Percentiles rank a stretch among this genome's conserved stretches.
These are phyloP conservation scores for Somion occarium DNA, from an alignment of 1,284 basidiomycete species.

Conservation along the genomic window DNA sequence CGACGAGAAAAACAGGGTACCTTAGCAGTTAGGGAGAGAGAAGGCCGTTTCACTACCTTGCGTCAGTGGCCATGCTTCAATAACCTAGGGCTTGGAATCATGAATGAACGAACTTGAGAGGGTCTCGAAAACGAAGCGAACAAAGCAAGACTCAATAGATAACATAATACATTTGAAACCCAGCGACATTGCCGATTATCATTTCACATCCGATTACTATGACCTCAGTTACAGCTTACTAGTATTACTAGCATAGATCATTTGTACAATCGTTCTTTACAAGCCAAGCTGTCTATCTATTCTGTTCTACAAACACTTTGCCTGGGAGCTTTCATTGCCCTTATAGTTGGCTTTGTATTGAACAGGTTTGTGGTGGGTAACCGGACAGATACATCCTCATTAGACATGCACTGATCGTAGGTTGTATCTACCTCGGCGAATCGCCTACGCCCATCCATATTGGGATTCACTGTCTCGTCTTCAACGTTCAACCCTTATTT, in stretches of 20 bases:
- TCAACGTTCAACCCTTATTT: neutral
- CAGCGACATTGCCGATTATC: neutral
- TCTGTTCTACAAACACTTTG: neutral
- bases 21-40: too few species aligned
- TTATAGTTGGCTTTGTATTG: neutral
- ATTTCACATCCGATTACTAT: too few species aligned
- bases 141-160: too few species aligned
- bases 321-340: neutral
- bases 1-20: too few species aligned
- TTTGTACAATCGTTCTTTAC: neutral
- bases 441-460: neutral
- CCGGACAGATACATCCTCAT: neutral
- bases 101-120: too few species aligned
- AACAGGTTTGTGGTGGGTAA: neutral
- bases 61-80: too few species aligned
- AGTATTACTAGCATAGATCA: neutral
- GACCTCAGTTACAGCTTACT: too few species aligned
- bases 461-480: neutral
- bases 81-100: too few species aligned
- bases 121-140: too few species aligned
- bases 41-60: too few species aligned
- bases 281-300: conserved; percentile 1
- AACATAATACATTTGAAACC: too few species aligned
- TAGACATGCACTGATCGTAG: neutral
- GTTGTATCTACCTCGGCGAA: too few species aligned